These are phyloP conservation scores for Lotmaria passim DNA, from an alignment of 208 protist genomes.

Conservation along the genomic window DNA sequence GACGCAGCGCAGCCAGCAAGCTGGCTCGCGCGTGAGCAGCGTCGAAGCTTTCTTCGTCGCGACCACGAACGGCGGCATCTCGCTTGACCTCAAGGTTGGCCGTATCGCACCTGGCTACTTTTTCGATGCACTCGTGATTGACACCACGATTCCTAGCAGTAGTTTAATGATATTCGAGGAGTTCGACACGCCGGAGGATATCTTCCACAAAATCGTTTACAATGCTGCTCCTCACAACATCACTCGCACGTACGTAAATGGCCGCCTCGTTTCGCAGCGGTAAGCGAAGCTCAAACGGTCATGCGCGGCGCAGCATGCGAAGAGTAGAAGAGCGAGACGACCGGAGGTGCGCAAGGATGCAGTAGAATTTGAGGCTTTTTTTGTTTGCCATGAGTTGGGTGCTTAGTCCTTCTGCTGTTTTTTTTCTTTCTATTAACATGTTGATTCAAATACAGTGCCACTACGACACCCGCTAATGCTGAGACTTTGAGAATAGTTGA, in stretches of 20 bases:
- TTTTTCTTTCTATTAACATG: background rate
- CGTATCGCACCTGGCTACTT: conserved; percentile 83
- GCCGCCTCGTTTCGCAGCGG: conserved; percentile 53
- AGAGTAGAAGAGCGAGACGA: background rate
- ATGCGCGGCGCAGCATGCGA: background rate
- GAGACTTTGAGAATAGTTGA: too few relatives aligned
- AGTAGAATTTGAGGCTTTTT: too few relatives aligned
- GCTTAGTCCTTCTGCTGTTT: too few relatives aligned
- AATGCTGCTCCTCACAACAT: conserved; percentile 67
- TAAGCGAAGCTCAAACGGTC: conserved; percentile 5
- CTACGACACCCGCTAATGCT: too few relatives aligned
- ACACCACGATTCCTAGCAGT: conserved; percentile 51
- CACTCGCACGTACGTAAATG: conserved; percentile 64
- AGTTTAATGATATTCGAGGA: conserved; percentile 67
- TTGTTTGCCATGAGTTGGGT: too few relatives aligned
- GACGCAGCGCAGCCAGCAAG: conserved; percentile 35
- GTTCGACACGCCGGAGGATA: conserved; percentile 56
- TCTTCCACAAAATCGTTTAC: conserved; percentile 86
- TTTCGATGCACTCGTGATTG: conserved; percentile 91
- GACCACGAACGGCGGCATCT: conserved; percentile 85
- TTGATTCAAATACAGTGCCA: too few relatives aligned
- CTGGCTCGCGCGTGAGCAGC: conserved; percentile 41
- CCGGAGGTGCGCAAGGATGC: too few relatives aligned
- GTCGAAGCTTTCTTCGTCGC: conserved; percentile 88
- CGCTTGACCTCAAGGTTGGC: conserved; percentile 89